phyloP scores from a whole-genome alignment of 768 basidiomycete genomes.

The Stropharia rugosoannulata region DNA sequence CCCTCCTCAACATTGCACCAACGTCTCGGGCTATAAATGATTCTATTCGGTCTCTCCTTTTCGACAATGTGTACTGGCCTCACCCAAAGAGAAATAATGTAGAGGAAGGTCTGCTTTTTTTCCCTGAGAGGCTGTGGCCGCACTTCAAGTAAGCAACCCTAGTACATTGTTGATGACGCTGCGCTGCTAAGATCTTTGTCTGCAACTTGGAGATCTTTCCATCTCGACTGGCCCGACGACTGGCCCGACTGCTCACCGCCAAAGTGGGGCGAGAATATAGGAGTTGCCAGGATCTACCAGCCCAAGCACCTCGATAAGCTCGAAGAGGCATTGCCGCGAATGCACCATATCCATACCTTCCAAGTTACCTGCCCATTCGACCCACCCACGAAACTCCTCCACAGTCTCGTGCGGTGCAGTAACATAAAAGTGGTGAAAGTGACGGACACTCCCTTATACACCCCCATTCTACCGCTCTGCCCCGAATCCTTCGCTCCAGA shows the following conservation, averaged over 20 bases:
- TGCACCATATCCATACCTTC: constrained; percentile 33
- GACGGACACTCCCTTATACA: constrained; percentile 38
- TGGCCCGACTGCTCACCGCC: constrained; percentile 41
- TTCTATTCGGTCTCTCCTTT: constrained; percentile 19
- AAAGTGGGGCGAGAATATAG: constrained; percentile 35
- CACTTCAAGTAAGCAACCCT: constrained; percentile 31
- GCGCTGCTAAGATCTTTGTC: background rate
- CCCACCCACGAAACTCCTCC: constrained; percentile 34
- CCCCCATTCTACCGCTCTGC: constrained; percentile 28
- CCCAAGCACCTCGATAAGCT: constrained; percentile 37
- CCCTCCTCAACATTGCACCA: constrained; percentile 13
- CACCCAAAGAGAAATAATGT: constrained; percentile 35
- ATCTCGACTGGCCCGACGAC: constrained; percentile 42
- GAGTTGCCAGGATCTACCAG: constrained; percentile 28
- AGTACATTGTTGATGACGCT: background rate
- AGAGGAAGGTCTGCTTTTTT: constrained; percentile 34
- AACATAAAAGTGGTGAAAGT: constrained; percentile 34
- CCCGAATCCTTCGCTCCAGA: constrained; percentile 31
- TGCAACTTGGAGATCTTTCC: constrained; percentile 25
- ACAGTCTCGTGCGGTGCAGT: constrained; percentile 30
- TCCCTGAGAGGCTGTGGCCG: constrained; percentile 35
- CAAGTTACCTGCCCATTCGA: constrained; percentile 39
- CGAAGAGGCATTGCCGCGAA: constrained; percentile 32
- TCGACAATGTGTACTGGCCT: constrained; percentile 38
- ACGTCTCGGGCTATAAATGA: constrained; percentile 11